phyloP scores from a whole-genome alignment of 2,329 filamentous ascomycete species.

The Lachnellula occidentalis region DNA sequence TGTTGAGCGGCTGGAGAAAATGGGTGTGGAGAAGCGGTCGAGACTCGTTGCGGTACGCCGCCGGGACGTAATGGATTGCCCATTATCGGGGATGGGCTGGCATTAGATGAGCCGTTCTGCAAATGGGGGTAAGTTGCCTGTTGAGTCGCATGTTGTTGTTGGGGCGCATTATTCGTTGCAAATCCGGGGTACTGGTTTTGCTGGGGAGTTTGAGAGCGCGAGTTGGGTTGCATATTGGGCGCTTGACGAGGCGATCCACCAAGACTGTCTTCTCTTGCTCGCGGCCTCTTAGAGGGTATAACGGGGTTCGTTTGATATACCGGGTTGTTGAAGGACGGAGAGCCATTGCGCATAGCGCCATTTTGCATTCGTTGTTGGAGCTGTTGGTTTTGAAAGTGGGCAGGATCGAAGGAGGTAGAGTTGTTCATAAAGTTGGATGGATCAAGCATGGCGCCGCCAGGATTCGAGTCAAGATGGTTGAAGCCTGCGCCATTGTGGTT shows the following conservation, averaged over 20 bases:
- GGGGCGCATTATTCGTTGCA: constrained; percentile 55
- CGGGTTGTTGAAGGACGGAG: constrained; percentile 71
- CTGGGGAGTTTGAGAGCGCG: constrained; percentile 88
- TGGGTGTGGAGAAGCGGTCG: constrained; percentile 86
- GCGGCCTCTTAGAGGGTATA: constrained; percentile 82
- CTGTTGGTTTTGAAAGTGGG: constrained; percentile 46
- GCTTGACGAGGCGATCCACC: constrained; percentile 75
- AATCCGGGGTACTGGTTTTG: constrained; percentile 69
- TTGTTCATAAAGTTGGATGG: constrained; percentile 59
- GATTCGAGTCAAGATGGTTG: constrained; percentile 57
- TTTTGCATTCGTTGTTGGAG: constrained; percentile 63
- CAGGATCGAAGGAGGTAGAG: constrained; percentile 53
- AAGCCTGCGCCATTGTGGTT: constrained; percentile 68
- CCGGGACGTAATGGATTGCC: constrained; percentile 69
- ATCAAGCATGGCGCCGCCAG: constrained; percentile 56
- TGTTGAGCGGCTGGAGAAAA: constrained; percentile 75
- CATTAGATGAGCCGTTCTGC: constrained; percentile 73
- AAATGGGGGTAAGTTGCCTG: constrained; percentile 75
- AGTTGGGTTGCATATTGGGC: constrained; percentile 67
- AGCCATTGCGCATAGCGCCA: constrained; percentile 76
- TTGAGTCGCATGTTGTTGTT: constrained; percentile 50
- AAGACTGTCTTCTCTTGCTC: constrained; percentile 77
- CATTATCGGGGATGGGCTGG: constrained; percentile 91
- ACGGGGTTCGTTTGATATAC: constrained; percentile 80
- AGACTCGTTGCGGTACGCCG: constrained; percentile 71